phyloP scores from a whole-genome alignment of 2,329 filamentous ascomycete genomes.

The Lasiodiplodia gonubiensis region DNA sequence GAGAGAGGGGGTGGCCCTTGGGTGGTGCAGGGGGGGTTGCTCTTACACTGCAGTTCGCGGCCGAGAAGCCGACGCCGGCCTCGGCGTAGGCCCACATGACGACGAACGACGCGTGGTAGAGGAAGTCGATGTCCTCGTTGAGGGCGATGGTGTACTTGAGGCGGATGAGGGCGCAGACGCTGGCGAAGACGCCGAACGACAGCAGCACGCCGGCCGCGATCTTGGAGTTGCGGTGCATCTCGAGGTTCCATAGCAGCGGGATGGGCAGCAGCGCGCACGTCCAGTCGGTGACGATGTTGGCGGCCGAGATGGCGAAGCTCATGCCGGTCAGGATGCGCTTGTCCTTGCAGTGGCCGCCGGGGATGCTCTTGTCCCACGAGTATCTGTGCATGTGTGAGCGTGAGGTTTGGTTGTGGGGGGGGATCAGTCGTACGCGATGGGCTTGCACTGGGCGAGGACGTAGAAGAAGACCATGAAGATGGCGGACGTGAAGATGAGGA shows the following conservation, averaged over 20 bases:
- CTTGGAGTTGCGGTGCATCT: constrained; percentile 35
- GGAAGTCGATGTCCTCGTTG: constrained; percentile 40
- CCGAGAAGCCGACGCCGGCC: constrained; percentile 42
- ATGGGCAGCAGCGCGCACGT: constrained; percentile 41
- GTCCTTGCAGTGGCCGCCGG: neutral
- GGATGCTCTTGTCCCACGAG: constrained; percentile 10
- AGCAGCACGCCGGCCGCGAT: constrained; percentile 34
- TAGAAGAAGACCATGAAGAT: constrained; percentile 41
- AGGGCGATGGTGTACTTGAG: constrained; percentile 44
- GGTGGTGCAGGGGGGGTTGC: too few species aligned
- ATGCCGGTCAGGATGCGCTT: constrained; percentile 5
- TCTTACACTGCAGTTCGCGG: constrained; percentile 35
- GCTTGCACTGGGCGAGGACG: constrained; percentile 44
- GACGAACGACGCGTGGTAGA: constrained; percentile 40
- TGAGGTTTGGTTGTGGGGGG: neutral
- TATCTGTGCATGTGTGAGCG: neutral
- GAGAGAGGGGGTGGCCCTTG: too few species aligned
- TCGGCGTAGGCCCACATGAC: constrained; percentile 46
- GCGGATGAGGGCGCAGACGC: constrained; percentile 40
- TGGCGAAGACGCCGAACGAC: constrained; percentile 37
- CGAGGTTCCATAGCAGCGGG: constrained; percentile 35
- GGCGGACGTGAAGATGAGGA: constrained; percentile 38
- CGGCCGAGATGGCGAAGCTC: constrained; percentile 32
- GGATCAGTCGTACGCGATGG: constrained; percentile 33
- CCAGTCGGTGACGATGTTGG: constrained; percentile 46